phyloP scores from a whole-genome alignment of 345 rosid genomes.

The Gossypium sturtianum region DNA sequence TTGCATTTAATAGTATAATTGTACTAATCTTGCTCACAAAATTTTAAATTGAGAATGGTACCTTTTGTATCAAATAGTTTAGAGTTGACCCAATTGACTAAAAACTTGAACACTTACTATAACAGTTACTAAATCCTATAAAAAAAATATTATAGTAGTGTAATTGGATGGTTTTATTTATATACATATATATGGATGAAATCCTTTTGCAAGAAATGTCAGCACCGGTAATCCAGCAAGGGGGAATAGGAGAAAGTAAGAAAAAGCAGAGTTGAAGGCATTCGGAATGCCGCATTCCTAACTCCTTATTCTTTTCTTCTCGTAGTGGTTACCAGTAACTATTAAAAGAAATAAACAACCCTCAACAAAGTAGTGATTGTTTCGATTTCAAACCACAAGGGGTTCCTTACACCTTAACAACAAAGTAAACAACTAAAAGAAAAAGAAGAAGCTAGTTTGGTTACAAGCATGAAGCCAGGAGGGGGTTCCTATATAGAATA shows the following conservation, averaged over 20 bases:
- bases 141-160: not conserved
- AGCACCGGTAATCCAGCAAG: not conserved
- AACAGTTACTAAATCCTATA: no score
- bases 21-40: not conserved
- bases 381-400: not conserved
- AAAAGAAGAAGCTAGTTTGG: not conserved
- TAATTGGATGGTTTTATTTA: not conserved
- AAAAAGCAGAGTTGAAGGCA: not conserved
- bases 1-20: not conserved
- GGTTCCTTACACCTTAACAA: not conserved
- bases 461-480: not conserved
- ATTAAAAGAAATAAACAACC: not conserved
- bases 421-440: not conserved
- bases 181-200: not conserved
- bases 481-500: not conserved
- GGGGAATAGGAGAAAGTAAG: not conserved
- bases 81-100: no score
- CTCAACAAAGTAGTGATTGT: not conserved
- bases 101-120: no score
- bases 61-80: no score
- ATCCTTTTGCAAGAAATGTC: not conserved
- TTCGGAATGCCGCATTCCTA: no score
- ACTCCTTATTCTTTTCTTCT: constrained; percentile 11
- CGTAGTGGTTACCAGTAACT: not conserved
- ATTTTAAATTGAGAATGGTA: not conserved